These are phyloP conservation scores for Babesia microti DNA, from an alignment of 169 alveolate genomes.

Conservation along the genomic window DNA sequence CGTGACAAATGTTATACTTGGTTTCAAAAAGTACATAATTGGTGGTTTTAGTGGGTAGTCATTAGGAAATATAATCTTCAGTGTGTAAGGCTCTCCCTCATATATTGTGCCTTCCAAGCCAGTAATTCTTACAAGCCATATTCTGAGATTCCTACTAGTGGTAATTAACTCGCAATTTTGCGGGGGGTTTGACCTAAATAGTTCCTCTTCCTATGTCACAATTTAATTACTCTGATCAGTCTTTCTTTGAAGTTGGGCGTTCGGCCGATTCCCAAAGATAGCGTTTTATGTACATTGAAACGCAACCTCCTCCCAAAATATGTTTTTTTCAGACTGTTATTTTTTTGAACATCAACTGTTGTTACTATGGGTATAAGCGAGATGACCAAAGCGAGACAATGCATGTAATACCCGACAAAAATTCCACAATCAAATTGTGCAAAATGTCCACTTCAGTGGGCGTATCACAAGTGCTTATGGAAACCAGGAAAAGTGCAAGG, in stretches of 20 bases:
- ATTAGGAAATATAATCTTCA: slow-evolving; percentile 62
- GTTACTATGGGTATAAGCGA: too few species aligned
- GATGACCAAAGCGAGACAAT: too few species aligned
- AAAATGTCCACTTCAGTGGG: too few species aligned
- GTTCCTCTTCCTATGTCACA: slow-evolving; percentile 33
- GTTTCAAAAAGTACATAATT: slow-evolving; percentile 57
- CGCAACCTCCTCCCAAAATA: too few species aligned
- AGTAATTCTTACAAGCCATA: slow-evolving; percentile 60
- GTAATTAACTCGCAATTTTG: slow-evolving; percentile 62
- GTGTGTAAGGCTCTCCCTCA: slow-evolving; percentile 58
- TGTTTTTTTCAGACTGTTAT: too few species aligned
- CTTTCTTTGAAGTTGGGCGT: too few species aligned
- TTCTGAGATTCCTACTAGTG: slow-evolving; percentile 53
- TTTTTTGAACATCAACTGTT: too few species aligned
- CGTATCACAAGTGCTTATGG: not conserved
- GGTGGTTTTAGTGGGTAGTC: slow-evolving; percentile 76
- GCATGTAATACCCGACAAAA: too few species aligned
- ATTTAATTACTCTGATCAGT: too few species aligned
- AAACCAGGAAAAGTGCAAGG: slow-evolving; percentile 14
- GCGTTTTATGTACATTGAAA: too few species aligned
- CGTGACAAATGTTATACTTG: slow-evolving; percentile 29
- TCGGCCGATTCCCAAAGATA: too few species aligned
- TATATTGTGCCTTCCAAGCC: slow-evolving; percentile 64
- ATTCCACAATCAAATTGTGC: too few species aligned
- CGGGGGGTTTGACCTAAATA: slow-evolving; percentile 55